A percentile compares a stretch with the other conserved stretches of the same genome.
These are phyloP conservation scores for Cladochytrium replicatum DNA, from an alignment of 192 early-diverging fungal species.

Conservation along the genomic window DNA sequence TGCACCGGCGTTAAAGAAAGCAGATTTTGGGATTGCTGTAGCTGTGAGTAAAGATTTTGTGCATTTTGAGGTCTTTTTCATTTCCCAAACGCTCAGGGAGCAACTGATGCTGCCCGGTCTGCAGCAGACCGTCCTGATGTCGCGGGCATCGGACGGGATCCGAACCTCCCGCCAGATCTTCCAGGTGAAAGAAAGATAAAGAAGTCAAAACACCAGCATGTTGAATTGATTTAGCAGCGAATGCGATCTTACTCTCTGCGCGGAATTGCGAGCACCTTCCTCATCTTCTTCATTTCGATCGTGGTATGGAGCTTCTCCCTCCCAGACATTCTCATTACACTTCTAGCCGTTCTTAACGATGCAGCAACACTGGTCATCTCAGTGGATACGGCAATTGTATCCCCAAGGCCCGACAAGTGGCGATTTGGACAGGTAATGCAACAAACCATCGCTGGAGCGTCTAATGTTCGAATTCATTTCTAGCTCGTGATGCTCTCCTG, in stretches of 20 bases:
- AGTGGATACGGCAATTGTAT: constrained; percentile 79
- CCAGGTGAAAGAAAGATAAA: too few relatives aligned
- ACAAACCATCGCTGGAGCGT: too few relatives aligned
- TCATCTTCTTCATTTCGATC: constrained; percentile 75
- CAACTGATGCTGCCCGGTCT: constrained; percentile 78
- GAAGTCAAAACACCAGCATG: too few relatives aligned
- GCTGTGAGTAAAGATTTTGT: constrained; percentile 94
- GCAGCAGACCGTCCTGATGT: constrained; percentile 79
- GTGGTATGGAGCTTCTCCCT: constrained; percentile 62
- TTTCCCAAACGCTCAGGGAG: too few relatives aligned
- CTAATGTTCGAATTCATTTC: too few relatives aligned
- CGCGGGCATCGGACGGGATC: constrained; percentile 65
- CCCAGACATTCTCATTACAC: constrained; percentile 60
- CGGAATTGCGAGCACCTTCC: constrained; percentile 75
- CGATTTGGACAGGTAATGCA: constrained; percentile 74
- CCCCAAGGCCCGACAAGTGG: constrained; percentile 70
- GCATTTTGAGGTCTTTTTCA: too few relatives aligned
- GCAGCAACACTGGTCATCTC: constrained; percentile 68
- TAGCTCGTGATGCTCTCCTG: too few relatives aligned
- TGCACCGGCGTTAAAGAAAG: constrained; percentile 96
- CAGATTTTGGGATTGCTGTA: constrained; percentile 95
- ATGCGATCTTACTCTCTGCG: constrained; percentile 71
- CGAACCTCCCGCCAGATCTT: constrained; percentile 74
- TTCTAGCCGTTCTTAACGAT: constrained; percentile 56
- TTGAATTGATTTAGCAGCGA: too few relatives aligned